A percentile compares a stretch with the other conserved stretches of the same genome.
These are phyloP conservation scores for Russula lepida DNA, from an alignment of 768 basidiomycete species.

Conservation along the genomic window DNA sequence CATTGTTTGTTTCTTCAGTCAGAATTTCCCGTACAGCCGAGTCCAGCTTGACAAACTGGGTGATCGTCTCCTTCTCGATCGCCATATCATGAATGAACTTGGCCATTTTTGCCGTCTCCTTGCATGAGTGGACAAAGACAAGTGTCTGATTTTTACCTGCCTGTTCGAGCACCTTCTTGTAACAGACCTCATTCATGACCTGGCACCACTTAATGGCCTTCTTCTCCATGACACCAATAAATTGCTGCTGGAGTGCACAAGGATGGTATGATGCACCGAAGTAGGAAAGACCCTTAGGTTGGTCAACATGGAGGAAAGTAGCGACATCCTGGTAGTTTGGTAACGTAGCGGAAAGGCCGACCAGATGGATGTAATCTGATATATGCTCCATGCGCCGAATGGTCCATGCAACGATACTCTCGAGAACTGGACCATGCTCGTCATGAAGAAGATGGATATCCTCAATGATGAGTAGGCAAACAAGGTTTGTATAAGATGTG, in stretches of 20 bases:
- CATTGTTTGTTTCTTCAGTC: slow-evolving; percentile 71
- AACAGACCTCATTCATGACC: slow-evolving; percentile 97
- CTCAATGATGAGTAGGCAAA: slow-evolving; percentile 93
- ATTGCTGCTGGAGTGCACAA: slow-evolving; percentile 92
- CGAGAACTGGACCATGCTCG: slow-evolving; percentile 94
- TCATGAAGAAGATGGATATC: slow-evolving; percentile 98
- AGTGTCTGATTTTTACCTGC: slow-evolving; percentile 84
- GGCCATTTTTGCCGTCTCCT: slow-evolving; percentile 98
- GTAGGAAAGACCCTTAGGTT: slow-evolving; percentile 88
- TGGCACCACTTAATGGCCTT: slow-evolving; percentile 98
- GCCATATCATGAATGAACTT: slow-evolving; percentile 91
- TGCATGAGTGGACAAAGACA: slow-evolving; percentile 96
- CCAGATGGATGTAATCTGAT: slow-evolving; percentile 82
- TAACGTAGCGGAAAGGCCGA: slow-evolving; percentile 94
- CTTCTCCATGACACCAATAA: slow-evolving; percentile 97
- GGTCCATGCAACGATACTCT: slow-evolving; percentile 82
- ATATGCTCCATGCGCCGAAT: slow-evolving; percentile 94
- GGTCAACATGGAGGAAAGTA: slow-evolving; percentile 91
- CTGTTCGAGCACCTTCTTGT: slow-evolving; percentile 96
- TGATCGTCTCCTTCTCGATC: slow-evolving; percentile 93
- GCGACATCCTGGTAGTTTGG: slow-evolving; percentile 99
- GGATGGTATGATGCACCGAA: slow-evolving; percentile 93
- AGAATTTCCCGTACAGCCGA: slow-evolving; percentile 87
- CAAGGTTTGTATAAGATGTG: slow-evolving; percentile 93
- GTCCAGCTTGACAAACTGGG: slow-evolving; percentile 91